Conservation (phyloP, 345 rosid species). For the Erodium maritimum region DNA sequence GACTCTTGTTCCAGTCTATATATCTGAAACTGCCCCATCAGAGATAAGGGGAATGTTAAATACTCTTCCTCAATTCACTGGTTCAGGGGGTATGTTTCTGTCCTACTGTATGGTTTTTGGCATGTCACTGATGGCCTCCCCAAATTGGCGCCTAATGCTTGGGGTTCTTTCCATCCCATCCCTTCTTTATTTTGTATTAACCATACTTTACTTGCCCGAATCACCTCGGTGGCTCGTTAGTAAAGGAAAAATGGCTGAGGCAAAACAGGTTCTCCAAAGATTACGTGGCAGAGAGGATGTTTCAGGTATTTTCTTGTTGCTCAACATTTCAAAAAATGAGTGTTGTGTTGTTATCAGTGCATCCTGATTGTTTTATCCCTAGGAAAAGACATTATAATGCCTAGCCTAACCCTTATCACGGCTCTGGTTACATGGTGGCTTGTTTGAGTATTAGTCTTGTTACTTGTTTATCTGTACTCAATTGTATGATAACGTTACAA, state of each 20-base stretch:
- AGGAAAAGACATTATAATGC: too few relatives aligned
- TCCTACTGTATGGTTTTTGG: constrained; percentile 89
- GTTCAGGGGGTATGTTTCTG: constrained; percentile 91
- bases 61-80: constrained; percentile 89
- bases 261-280: constrained; percentile 71
- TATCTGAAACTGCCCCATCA: constrained; percentile 94
- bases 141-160: constrained; percentile 91
- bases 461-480: too few relatives aligned
- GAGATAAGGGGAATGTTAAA: constrained; percentile 83
- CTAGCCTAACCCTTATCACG: too few relatives aligned
- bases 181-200: constrained; percentile 45
- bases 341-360: background rate
- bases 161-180: constrained; percentile 90
- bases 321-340: too few relatives aligned
- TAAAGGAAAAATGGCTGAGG: constrained; percentile 87
- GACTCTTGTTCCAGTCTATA: constrained; percentile 80
- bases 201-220: constrained; percentile 86
- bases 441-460: too few relatives aligned
- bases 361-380: too few relatives aligned
- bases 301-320: constrained; percentile 41
- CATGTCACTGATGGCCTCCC: constrained; percentile 57
- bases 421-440: too few relatives aligned
- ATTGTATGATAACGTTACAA: too few relatives aligned
- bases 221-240: constrained; percentile 99
- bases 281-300: constrained; percentile 90